Base-by-base conservation (phyloP, 768 basidiomycete species). In the Tulasnella sp. region DNA sequence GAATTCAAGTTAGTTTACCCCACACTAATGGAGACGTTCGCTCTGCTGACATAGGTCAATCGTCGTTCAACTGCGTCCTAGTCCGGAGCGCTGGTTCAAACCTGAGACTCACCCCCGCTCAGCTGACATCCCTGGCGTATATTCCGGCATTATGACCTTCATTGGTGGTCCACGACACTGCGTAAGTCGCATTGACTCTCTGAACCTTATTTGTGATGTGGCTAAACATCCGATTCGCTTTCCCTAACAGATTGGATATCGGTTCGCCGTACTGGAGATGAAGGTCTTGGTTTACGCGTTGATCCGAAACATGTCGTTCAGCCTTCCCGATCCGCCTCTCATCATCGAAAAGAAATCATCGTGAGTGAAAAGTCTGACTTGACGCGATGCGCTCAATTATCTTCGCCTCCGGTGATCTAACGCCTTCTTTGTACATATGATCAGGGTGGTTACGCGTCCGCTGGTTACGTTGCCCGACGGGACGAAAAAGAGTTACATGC, bases 291-390 rank as follows among this genome's bases (percentile, higher is more conserved):
- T 82, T 0, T 82, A 80, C 61, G 73, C 74, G 0, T 73, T 82
- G 3, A 59, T 82, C 4, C 76, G 80, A 1, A 70, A 75, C 0
- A 79, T 81, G 49, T 73, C 76, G 58, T 81, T 79, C 48, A 74
- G 78, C 48, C 74, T 81, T 9, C 78, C 78, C 0, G 80, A 81
- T 4, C 75, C 79, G 0, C 70, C 67, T 0, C 67, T 68, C 8
- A 75, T 80, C 23, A 70, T 83, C 29, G 63, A 61, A 44, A 17
- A 41, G 30, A 53, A 50, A 26, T 1, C 19, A 44, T 19, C 34
- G 60, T 61, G 41, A 23, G 60, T 34, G 2, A 17, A 43, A 11
- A 42, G 9, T 44, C 15, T 19, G 9, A n/a, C 9, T 4, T 19
- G 7, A 15, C n/a, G 11, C n/a, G 13, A n/a, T 3, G 3, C n/a